phyloP scores from a whole-genome alignment of 345 rosid genomes.

The Moricandia arvensis region DNA sequence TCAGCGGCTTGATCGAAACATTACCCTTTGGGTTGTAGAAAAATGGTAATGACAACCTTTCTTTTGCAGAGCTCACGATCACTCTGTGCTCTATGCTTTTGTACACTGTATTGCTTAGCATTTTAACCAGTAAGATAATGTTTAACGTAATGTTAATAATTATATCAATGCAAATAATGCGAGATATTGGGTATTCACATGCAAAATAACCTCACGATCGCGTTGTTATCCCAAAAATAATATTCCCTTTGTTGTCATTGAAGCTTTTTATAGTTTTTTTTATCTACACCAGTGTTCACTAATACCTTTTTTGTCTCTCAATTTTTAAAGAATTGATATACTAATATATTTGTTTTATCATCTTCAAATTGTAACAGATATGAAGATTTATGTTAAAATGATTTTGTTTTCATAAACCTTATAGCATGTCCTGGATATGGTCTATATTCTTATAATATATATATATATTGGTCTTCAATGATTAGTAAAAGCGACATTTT shows the following conservation, averaged over 20 bases:
- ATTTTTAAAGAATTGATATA: too few species aligned
- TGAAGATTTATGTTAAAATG: not conserved
- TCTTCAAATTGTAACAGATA: not conserved
- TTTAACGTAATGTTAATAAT: not conserved
- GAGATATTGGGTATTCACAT: not conserved
- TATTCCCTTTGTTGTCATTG: not conserved
- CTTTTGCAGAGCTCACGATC: constrained; percentile 57
- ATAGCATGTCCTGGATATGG: not conserved
- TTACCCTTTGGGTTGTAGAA: constrained; percentile 89
- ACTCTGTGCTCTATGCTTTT: constrained; percentile 93
- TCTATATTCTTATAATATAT: too few species aligned
- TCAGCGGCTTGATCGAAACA: constrained; percentile 58
- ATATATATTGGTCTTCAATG: too few species aligned
- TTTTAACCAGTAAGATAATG: constrained; percentile 39
- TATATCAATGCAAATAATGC: not conserved
- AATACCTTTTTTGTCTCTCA: too few species aligned
- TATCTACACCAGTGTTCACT: not conserved
- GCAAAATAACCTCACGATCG: not conserved
- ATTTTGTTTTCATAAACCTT: not conserved
- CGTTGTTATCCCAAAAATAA: not conserved
- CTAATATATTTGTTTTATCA: not conserved
- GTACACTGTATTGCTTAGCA: constrained; percentile 77
- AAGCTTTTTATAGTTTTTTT: not conserved
- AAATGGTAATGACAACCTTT: constrained; percentile 77
- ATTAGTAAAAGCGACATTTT: too few species aligned